Evolutionary conservation across 352 stramenopile species (phyloP).

Genomic region (Phytophthora boehmeriae): DNA sequence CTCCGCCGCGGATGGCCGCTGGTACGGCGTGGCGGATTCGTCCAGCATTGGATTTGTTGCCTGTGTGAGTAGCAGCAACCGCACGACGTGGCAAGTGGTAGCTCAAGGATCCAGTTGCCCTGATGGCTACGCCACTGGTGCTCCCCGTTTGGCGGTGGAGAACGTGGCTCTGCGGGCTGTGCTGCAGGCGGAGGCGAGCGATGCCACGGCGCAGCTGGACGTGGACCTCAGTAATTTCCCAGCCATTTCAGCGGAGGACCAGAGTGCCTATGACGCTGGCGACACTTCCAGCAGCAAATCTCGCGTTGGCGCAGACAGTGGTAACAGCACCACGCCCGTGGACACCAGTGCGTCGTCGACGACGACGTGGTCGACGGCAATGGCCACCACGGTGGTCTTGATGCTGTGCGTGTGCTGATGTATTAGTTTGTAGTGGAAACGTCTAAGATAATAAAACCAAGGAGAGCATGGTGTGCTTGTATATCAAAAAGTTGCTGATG

Average conservation of each 20-base stretch:
- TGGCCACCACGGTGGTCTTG: constrained; percentile 2
- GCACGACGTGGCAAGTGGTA: constrained; percentile 54
- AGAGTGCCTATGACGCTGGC: constrained; percentile 44
- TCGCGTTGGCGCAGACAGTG: constrained; percentile 11
- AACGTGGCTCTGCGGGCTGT: constrained; percentile 48
- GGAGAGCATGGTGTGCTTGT: neutral
- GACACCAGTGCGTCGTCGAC: constrained; percentile 1
- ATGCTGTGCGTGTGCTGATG: constrained; percentile 5
- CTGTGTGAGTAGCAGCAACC: constrained; percentile 59
- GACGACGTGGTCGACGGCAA: neutral
- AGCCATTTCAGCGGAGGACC: constrained; percentile 47
- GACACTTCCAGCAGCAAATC: constrained; percentile 30
- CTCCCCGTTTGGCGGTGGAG: constrained; percentile 52
- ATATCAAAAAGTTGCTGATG: neutral
- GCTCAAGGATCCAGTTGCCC: constrained; percentile 49
- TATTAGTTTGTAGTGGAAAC: constrained; percentile 3
- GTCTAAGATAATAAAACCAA: neutral
- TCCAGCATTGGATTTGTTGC: constrained; percentile 53
- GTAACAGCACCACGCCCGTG: constrained; percentile 11
- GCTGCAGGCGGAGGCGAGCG: constrained; percentile 30
- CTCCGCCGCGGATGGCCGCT: constrained; percentile 54
- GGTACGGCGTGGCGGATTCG: constrained; percentile 51
- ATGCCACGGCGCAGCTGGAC: constrained; percentile 49
- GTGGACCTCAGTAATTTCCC: constrained; percentile 57
- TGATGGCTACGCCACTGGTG: constrained; percentile 34